Conservation (phyloP, 441 rosid genomes). For the Aleurites moluccanus region DNA sequence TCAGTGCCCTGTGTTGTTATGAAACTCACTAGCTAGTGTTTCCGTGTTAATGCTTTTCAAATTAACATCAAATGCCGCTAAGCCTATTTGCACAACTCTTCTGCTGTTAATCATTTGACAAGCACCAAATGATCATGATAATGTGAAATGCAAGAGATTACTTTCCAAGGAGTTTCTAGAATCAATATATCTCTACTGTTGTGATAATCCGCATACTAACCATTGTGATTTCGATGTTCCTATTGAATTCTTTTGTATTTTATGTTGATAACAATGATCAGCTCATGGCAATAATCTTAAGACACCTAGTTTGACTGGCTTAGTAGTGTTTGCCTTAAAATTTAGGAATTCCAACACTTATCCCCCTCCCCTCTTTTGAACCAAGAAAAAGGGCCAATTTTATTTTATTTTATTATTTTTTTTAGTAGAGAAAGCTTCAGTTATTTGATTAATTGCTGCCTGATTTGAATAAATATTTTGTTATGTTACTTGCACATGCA, state of each 20-base stretch:
- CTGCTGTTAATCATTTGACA: conserved; percentile 6
- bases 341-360: neutral
- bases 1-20: neutral
- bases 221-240: neutral
- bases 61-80: no score
- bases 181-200: neutral
- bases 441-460: neutral
- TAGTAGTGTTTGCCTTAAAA: neutral
- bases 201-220: neutral
- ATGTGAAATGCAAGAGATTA: neutral
- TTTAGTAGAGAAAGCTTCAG: neutral
- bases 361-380: neutral
- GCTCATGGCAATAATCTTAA: conserved; percentile 1
- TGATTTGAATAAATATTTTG: neutral
- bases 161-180: neutral
- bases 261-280: neutral
- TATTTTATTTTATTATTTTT: neutral
- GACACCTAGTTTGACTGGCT: neutral
- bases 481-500: no score
- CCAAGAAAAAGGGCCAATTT: neutral
- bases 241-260: neutral
- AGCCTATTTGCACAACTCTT: neutral
- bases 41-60: neutral
- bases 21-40: neutral
- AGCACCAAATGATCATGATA: neutral